phyloP scores from a whole-genome alignment of 1,284 basidiomycete species.

The Apiotrichum domesticum region DNA sequence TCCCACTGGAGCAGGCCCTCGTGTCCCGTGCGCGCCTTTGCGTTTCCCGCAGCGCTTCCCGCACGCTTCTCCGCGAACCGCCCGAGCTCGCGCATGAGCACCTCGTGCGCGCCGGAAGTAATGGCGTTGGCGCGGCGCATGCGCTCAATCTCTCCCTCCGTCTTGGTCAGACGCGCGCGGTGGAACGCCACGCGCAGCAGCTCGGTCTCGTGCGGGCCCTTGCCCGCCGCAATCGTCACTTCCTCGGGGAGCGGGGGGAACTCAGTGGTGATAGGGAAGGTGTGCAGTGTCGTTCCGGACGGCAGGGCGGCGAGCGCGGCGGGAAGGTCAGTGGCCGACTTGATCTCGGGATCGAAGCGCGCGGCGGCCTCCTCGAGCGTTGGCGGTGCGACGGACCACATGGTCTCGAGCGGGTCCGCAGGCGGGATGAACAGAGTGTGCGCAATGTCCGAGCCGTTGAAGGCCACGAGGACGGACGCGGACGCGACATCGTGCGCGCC shows the following conservation, averaged over 20 bases:
- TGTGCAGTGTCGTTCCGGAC: slow-evolving; percentile 30
- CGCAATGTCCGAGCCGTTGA: slow-evolving; percentile 41
- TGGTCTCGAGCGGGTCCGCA: slow-evolving; percentile 62
- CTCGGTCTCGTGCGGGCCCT: slow-evolving; percentile 42
- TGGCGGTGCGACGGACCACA: slow-evolving; percentile 83
- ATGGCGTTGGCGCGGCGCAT: slow-evolving; percentile 75
- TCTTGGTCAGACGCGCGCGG: slow-evolving; percentile 68
- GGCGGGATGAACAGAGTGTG: slow-evolving; percentile 69
- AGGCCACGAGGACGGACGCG: slow-evolving; percentile 62
- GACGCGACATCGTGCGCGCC: slow-evolving; percentile 63
- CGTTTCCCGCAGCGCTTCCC: slow-evolving; percentile 39
- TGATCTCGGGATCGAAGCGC: slow-evolving; percentile 56
- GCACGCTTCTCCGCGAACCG: slow-evolving; percentile 54
- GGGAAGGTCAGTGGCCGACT: slow-evolving; percentile 53
- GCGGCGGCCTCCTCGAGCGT: slow-evolving; percentile 56
- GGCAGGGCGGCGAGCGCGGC: slow-evolving; percentile 12
- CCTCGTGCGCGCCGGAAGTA: slow-evolving; percentile 78
- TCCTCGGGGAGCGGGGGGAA: slow-evolving; percentile 58
- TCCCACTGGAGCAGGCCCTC: slow-evolving; percentile 71
- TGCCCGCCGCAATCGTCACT: slow-evolving; percentile 50
- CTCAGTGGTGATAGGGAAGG: slow-evolving; percentile 53
- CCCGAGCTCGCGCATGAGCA: slow-evolving; percentile 82
- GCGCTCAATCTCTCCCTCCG: slow-evolving; percentile 61
- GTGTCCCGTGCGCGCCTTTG: slow-evolving; percentile 50
- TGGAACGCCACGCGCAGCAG: slow-evolving; percentile 71